These are phyloP conservation scores for Biscogniauxia sp. DNA, from an alignment of 2,329 filamentous ascomycete genomes.

Conservation along the genomic window DNA sequence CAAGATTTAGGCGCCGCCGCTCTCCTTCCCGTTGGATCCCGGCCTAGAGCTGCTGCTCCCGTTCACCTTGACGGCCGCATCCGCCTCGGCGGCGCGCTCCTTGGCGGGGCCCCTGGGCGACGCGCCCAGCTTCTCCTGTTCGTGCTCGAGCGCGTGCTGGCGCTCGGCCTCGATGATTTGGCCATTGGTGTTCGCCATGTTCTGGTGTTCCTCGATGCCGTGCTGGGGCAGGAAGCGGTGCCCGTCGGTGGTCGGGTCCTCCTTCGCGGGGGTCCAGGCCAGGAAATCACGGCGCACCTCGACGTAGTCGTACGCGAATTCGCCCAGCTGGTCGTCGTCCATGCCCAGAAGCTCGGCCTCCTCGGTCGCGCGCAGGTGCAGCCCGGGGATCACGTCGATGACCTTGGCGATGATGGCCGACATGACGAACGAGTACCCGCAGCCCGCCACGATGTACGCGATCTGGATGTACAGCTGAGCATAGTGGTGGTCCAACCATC, in stretches of 20 bases:
- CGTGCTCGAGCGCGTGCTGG: constrained; percentile 31
- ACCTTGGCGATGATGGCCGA: constrained; percentile 70
- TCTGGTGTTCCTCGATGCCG: constrained; percentile 68
- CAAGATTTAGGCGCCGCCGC: not conserved
- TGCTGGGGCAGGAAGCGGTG: constrained; percentile 64
- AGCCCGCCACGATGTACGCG: constrained; percentile 68
- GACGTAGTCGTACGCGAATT: constrained; percentile 89
- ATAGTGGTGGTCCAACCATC: constrained; percentile 74
- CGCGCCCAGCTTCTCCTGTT: constrained; percentile 32
- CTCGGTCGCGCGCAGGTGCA: constrained; percentile 76
- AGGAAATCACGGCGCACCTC: constrained; percentile 86
- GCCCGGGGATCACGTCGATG: constrained; percentile 73
- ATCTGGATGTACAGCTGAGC: constrained; percentile 76
- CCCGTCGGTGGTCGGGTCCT: constrained; percentile 58
- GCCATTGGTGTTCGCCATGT: constrained; percentile 59
- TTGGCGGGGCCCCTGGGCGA: constrained; percentile 28
- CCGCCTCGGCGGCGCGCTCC: constrained; percentile 17
- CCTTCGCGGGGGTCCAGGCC: constrained; percentile 77
- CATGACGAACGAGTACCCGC: constrained; percentile 69
- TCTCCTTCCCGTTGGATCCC: not conserved
- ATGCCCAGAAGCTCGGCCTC: constrained; percentile 83
- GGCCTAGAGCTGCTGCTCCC: not conserved
- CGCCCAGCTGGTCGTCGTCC: constrained; percentile 87
- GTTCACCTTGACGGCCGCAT: not conserved
- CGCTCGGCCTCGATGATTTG: constrained; percentile 39